Conservation (phyloP, 345 rosid species). For the Heritiera fomes region DNA sequence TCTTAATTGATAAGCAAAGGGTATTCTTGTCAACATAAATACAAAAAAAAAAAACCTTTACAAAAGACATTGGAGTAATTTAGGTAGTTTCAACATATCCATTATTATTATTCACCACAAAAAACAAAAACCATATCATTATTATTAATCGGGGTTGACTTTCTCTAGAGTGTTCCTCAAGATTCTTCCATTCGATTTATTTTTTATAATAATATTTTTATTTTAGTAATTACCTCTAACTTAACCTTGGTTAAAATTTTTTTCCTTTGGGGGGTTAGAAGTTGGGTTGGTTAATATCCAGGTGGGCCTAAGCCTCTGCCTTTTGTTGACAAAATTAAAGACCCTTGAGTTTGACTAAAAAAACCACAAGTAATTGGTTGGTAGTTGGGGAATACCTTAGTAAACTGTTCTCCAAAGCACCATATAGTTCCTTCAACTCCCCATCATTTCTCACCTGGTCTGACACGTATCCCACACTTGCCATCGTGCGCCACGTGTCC, state of each 20-base stretch:
- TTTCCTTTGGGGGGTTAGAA: background rate
- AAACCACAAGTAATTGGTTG: background rate
- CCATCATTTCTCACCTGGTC: background rate
- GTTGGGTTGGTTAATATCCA: background rate
- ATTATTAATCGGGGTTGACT: background rate
- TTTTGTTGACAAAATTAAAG: background rate
- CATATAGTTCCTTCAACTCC: background rate
- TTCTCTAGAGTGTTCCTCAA: background rate
- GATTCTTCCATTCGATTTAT: background rate
- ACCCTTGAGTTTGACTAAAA: background rate
- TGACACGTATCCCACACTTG: background rate
- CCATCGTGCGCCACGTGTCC: background rate
- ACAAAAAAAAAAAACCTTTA: background rate
- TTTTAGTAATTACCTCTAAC: background rate
- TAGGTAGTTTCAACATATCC: background rate
- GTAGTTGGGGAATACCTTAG: background rate
- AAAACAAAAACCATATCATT: background rate
- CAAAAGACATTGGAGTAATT: background rate
- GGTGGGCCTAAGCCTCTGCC: background rate
- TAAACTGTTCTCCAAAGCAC: background rate
- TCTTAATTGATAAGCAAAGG: constrained; percentile 11
- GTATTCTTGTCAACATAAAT: background rate
- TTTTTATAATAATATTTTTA: too few relatives aligned
- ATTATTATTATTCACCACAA: background rate
- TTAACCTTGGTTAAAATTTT: background rate